Conservation (phyloP, 2,329 filamentous ascomycete species). For the Calonectria fujianensis region DNA sequence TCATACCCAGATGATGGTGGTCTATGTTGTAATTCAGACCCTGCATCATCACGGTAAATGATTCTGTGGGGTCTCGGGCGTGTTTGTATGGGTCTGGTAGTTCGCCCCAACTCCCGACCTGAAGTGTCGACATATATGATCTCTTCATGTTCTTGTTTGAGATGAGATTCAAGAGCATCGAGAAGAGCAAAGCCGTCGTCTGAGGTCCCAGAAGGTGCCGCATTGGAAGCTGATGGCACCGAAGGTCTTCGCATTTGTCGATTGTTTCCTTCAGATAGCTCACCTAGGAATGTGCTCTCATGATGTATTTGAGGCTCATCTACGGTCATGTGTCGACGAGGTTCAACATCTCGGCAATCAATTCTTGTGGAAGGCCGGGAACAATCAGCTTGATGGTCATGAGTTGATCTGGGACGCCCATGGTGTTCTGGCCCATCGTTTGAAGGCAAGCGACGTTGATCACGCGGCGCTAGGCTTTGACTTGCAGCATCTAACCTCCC, state of each 20-base stretch:
- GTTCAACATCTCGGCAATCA: conserved; percentile 46
- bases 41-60: conserved; percentile 30
- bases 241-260: background rate
- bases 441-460: conserved; percentile 8
- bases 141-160: conserved; percentile 45
- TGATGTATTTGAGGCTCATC: conserved; percentile 1
- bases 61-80: conserved; percentile 39
- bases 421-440: conserved; percentile 15
- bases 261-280: background rate
- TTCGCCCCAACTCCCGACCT: conserved; percentile 51
- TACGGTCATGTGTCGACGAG: conserved; percentile 40
- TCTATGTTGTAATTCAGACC: conserved; percentile 24
- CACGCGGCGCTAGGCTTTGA: conserved; percentile 3
- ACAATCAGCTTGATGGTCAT: conserved; percentile 22
- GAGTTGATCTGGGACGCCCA: conserved; percentile 8
- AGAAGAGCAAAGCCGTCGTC: conserved; percentile 25
- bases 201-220: background rate
- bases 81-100: conserved; percentile 45
- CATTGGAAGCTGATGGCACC: background rate
- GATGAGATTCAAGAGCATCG: conserved; percentile 31
- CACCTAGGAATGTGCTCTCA: background rate
- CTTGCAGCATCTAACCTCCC: conserved; percentile 20
- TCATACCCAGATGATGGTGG: conserved; percentile 40
- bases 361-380: conserved; percentile 33
- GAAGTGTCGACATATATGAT: conserved; percentile 53